These are phyloP conservation scores for Amanita exitialis DNA, from an alignment of 768 basidiomycete species.

Conservation along the genomic window DNA sequence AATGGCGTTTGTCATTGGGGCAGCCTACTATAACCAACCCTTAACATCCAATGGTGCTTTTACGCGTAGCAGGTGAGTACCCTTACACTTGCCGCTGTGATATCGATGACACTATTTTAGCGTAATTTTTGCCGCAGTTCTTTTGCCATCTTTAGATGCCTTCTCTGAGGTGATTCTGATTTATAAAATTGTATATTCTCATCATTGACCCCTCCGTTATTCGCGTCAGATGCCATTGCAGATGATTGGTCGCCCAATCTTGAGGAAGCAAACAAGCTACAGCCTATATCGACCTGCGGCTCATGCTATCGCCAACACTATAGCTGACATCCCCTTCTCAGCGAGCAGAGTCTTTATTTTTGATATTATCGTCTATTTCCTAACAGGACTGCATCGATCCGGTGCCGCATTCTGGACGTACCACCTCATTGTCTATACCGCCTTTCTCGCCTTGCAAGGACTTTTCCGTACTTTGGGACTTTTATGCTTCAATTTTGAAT, in stretches of 20 bases:
- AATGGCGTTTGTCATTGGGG: slow-evolving; percentile 61
- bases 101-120: slow-evolving; percentile 12
- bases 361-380: slow-evolving; percentile 62
- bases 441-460: slow-evolving; percentile 68
- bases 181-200: slow-evolving; percentile 1
- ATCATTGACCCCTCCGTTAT: neutral
- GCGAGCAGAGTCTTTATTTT: slow-evolving; percentile 47
- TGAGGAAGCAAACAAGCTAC: slow-evolving; percentile 58
- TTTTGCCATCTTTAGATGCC: slow-evolving; percentile 62
- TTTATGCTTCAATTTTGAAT: slow-evolving; percentile 34
- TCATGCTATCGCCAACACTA: slow-evolving; percentile 52
- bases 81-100: neutral
- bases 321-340: slow-evolving; percentile 65
- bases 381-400: slow-evolving; percentile 38
- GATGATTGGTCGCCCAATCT: slow-evolving; percentile 73
- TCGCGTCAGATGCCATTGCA: slow-evolving; percentile 57
- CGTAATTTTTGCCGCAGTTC: slow-evolving; percentile 62
- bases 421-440: slow-evolving; percentile 55
- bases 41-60: slow-evolving; percentile 73
- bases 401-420: slow-evolving; percentile 42
- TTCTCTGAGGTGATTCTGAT: slow-evolving; percentile 49
- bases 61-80: slow-evolving; percentile 57
- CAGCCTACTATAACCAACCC: slow-evolving; percentile 65
- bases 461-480: slow-evolving; percentile 74
- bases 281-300: slow-evolving; percentile 61